Conservation (phyloP, 768 basidiomycete genomes). For the Wakefieldia striispora region DNA sequence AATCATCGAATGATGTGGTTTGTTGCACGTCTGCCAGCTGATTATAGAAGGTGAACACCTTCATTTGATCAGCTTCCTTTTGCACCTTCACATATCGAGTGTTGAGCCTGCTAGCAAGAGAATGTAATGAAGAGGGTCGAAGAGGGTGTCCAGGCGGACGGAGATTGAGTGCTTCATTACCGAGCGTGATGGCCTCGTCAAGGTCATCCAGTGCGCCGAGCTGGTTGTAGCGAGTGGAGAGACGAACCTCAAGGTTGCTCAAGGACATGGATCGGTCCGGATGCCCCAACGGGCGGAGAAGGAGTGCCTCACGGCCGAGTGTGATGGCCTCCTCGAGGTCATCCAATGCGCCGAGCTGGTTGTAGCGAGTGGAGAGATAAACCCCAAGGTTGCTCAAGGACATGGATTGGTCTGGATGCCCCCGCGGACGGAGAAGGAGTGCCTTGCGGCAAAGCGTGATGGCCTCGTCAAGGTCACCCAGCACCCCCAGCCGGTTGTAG, state of each 20-base stretch:
- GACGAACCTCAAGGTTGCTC: neutral
- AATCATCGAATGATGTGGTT: neutral
- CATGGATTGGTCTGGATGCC: too few relatives aligned
- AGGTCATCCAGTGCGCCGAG: too few relatives aligned
- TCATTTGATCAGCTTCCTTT: constrained; percentile 4
- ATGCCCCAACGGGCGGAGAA: neutral
- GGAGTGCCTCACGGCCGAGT: neutral
- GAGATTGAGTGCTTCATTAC: neutral
- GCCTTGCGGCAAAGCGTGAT: too few relatives aligned
- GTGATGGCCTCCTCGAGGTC: too few relatives aligned
- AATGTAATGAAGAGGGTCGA: neutral
- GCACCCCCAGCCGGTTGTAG: too few relatives aligned
- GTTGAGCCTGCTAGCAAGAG: constrained; percentile 8
- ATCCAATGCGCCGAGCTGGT: too few relatives aligned
- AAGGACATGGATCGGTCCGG: neutral
- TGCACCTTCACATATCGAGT: constrained; percentile 10
- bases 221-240: too few relatives aligned
- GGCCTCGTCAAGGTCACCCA: too few relatives aligned
- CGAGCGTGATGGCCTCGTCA: neutral
- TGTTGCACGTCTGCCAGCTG: neutral
- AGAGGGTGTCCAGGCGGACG: neutral
- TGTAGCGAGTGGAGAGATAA: neutral
- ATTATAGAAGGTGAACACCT: constrained; percentile 1
- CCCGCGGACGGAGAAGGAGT: too few relatives aligned
- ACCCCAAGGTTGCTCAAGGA: too few relatives aligned